A percentile compares a stretch with the other conserved stretches of the same genome.
Conservation (phyloP, 1,284 basidiomycete genomes). For the Sanguinoderma infundibulare region DNA sequence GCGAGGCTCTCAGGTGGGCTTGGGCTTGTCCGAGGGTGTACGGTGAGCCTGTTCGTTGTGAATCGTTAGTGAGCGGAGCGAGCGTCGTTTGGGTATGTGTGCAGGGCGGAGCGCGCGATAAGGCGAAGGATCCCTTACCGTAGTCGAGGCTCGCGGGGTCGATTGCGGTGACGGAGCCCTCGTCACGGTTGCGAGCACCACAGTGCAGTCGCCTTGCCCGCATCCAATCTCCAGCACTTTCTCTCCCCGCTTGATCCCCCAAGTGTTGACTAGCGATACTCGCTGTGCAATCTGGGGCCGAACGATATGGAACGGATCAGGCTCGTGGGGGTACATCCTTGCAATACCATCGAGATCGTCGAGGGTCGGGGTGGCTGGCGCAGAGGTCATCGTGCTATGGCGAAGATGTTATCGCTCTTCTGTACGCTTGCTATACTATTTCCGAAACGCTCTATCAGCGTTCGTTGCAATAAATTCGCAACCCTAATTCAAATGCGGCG, state of each 20-base stretch:
- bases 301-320: constrained; percentile 18
- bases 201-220: constrained; percentile 49
- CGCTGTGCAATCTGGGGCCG: constrained; percentile 41
- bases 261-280: constrained; percentile 38
- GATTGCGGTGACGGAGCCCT: constrained; percentile 44
- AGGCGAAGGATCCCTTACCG: constrained; percentile 34
- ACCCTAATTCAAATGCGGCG: not conserved
- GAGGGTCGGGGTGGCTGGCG: not conserved
- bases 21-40: constrained; percentile 47
- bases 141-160: constrained; percentile 46
- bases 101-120: not conserved
- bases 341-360: constrained; percentile 24
- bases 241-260: constrained; percentile 38
- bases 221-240: constrained; percentile 47
- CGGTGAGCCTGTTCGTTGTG: constrained; percentile 37
- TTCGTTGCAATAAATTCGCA: not conserved
- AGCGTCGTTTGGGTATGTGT: not conserved
- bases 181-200: constrained; percentile 40
- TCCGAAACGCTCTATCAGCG: not conserved
- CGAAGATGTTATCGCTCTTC: not conserved
- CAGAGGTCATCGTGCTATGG: constrained; percentile 2
- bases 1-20: constrained; percentile 35
- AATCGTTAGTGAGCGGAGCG: too few species aligned
- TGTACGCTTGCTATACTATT: not conserved
- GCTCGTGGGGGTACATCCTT: constrained; percentile 21